A percentile compares a stretch with the other conserved stretches of the same genome.
These are phyloP conservation scores for Apiospora marii DNA, from an alignment of 2,329 filamentous ascomycete species.

Conservation along the genomic window DNA sequence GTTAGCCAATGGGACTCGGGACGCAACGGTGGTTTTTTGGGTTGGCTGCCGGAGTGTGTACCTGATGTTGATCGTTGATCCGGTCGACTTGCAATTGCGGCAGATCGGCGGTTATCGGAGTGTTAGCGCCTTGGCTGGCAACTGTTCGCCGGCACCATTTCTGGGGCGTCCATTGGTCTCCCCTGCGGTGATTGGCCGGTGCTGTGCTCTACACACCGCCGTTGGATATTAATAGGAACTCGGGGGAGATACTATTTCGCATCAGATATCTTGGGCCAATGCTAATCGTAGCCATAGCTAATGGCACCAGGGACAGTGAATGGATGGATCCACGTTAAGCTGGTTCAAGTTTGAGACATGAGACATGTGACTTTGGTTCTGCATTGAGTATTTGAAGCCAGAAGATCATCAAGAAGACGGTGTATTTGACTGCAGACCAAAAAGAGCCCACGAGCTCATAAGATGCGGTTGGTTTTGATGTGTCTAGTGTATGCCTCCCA, in stretches of 20 bases:
- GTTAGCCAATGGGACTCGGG: background rate
- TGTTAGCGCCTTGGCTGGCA: conserved; percentile 6
- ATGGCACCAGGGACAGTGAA: background rate
- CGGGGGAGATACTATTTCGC: background rate
- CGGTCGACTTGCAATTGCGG: background rate
- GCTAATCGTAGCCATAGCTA: background rate
- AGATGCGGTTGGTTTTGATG: background rate
- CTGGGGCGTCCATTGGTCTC: background rate
- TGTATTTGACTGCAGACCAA: background rate
- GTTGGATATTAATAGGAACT: background rate
- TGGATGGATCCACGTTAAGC: background rate
- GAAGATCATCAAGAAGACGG: background rate
- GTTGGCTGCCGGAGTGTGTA: background rate
- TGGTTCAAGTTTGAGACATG: background rate
- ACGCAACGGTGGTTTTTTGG: background rate
- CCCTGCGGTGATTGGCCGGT: background rate
- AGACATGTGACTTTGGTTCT: background rate
- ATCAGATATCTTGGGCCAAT: background rate
- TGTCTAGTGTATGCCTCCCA: background rate
- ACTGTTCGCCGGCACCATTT: background rate
- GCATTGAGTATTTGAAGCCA: background rate
- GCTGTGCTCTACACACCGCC: background rate
- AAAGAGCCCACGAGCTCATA: background rate
- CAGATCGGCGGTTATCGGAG: conserved; percentile 10
- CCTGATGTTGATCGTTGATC: background rate